Conservation (phyloP, 257 asterid species). For the Ehretia macrophylla region DNA sequence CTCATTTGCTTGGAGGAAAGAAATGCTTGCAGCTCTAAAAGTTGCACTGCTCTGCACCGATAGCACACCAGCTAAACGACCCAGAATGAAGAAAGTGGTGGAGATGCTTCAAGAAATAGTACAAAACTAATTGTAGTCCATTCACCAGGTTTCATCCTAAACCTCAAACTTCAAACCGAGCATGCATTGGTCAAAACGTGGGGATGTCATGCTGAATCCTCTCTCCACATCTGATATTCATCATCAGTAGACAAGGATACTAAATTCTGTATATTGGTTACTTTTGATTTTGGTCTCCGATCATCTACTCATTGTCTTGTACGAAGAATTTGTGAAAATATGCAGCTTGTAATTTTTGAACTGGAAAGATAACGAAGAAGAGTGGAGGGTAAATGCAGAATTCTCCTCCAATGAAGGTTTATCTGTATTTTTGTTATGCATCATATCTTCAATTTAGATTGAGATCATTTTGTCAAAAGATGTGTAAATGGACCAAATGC, state of each 20-base stretch:
- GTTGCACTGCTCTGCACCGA: slow-evolving; percentile 86
- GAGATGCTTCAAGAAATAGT: slow-evolving; percentile 75
- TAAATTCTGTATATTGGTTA: not conserved
- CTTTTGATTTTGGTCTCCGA: not conserved
- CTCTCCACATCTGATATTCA: no score
- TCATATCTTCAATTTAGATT: no score
- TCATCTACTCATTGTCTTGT: not conserved
- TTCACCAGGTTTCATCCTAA: no score
- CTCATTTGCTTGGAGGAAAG: slow-evolving; percentile 88
- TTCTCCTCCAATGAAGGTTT: no score
- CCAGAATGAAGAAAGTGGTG: slow-evolving; percentile 85
- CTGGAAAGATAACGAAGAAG: slow-evolving; percentile 8
- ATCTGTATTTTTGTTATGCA: no score
- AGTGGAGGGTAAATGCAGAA: slow-evolving; percentile 11
- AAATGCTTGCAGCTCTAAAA: slow-evolving; percentile 86
- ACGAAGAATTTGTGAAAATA: slow-evolving; percentile 4
- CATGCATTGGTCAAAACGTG: not conserved
- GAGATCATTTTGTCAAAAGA: no score
- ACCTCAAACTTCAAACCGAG: not conserved
- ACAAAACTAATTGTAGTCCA: not conserved
- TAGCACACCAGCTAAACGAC: slow-evolving; percentile 86
- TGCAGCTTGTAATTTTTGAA: slow-evolving; percentile 9
- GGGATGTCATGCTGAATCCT: no score
- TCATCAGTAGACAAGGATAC: no score
- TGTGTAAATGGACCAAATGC: no score